These are phyloP conservation scores for Beauveria varroae DNA, from an alignment of 2,329 filamentous ascomycete genomes.

Conservation along the genomic window DNA sequence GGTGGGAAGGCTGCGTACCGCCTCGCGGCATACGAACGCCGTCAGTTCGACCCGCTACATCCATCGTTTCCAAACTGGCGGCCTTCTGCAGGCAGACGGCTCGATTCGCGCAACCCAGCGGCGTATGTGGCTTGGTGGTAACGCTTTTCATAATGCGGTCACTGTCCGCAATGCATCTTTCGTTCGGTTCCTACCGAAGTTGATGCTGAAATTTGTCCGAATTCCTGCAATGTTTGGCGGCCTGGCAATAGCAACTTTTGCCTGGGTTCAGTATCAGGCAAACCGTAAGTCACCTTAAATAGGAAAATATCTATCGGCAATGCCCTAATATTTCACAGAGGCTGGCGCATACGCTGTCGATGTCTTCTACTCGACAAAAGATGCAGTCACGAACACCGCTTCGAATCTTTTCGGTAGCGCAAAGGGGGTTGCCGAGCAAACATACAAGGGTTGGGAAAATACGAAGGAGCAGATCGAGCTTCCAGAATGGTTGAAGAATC, in stretches of 20 bases:
- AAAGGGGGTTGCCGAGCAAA: conserved; percentile 70
- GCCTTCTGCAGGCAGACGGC: conserved; percentile 59
- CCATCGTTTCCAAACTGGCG: conserved; percentile 60
- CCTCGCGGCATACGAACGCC: conserved; percentile 52
- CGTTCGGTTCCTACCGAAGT: conserved; percentile 65
- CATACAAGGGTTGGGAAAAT: conserved; percentile 70
- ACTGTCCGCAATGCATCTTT: conserved; percentile 57
- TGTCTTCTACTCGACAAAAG: conserved; percentile 64
- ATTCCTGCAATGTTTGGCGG: conserved; percentile 89
- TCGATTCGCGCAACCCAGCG: conserved; percentile 52
- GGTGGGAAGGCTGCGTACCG: conserved; percentile 62
- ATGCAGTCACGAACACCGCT: conserved; percentile 62
- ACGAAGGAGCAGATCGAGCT: conserved; percentile 69
- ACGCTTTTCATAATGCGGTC: conserved; percentile 75
- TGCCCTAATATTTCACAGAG: conserved; percentile 30
- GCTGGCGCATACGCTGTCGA: conserved; percentile 48
- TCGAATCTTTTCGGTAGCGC: conserved; percentile 63
- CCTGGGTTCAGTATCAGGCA: conserved; percentile 95
- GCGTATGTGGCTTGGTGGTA: conserved; percentile 71
- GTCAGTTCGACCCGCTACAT: conserved; percentile 51
- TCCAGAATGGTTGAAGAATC: conserved; percentile 70
- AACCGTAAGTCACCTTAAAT: conserved; percentile 52
- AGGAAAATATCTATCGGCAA: not conserved
- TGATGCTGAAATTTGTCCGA: conserved; percentile 82
- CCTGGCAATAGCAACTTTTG: conserved; percentile 74